A percentile compares a stretch with the other conserved stretches of the same genome.
Conservation (phyloP, 2,329 filamentous ascomycete species). For the Aspergillus sp. region DNA sequence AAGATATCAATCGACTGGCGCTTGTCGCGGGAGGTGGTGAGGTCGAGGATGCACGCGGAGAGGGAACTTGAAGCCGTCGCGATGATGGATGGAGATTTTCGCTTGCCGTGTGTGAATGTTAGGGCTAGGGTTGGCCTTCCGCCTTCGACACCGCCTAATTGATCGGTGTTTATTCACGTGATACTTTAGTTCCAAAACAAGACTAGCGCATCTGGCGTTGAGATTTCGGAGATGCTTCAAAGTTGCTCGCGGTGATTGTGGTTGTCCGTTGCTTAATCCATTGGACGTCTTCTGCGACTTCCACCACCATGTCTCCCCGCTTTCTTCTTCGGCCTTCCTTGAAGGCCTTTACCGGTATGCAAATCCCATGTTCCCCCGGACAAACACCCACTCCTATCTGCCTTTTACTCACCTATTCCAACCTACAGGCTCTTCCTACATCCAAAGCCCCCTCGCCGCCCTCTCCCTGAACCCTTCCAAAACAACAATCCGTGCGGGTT, state of each 20-base stretch:
- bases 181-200: not conserved
- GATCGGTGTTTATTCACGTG: constrained; percentile 18
- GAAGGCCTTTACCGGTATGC: constrained; percentile 59
- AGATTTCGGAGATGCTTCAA: constrained; percentile 30
- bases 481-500: constrained; percentile 61
- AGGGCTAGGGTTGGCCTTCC: constrained; percentile 33
- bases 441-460: constrained; percentile 45
- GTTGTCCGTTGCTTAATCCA: not conserved
- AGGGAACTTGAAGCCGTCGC: constrained; percentile 26
- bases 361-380: not conserved
- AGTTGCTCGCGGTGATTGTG: not conserved
- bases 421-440: constrained; percentile 26
- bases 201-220: constrained; percentile 28
- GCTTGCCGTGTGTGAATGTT: constrained; percentile 39
- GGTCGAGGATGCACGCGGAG: constrained; percentile 29
- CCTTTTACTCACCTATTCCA: constrained; percentile 13
- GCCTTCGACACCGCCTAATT: not conserved
- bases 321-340: constrained; percentile 61
- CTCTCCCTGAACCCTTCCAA: constrained; percentile 53
- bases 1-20: constrained; percentile 46
- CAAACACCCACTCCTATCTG: not conserved
- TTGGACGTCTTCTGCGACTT: not conserved
- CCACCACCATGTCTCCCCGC: constrained; percentile 63
- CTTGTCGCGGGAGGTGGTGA: constrained; percentile 37
- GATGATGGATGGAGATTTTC: constrained; percentile 31